A percentile compares a stretch with the other conserved stretches of the same genome.
Evolutionary conservation across 805 yeast species (phyloP).

Genomic region (Hyphopichia homilentoma): DNA sequence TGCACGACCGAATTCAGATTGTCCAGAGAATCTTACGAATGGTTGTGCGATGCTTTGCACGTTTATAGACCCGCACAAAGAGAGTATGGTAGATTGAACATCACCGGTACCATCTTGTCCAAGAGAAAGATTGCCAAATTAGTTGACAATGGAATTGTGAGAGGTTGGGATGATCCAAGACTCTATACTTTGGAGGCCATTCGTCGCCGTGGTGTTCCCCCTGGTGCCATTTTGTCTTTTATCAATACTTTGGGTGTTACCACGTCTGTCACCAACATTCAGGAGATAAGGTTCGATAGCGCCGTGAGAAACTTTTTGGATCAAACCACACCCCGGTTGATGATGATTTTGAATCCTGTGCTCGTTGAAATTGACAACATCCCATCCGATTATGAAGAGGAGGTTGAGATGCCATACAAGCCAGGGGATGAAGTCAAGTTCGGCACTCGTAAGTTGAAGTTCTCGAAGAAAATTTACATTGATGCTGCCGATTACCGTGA

Average conservation of each 20-base stretch:
- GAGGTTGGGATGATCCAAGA: constrained; percentile 99
- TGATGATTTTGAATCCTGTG: constrained; percentile 88
- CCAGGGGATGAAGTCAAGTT: constrained; percentile 67
- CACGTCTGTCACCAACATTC: constrained; percentile 88
- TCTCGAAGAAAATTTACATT: constrained; percentile 74
- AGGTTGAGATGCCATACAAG: constrained; percentile 79
- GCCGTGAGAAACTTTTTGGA: constrained; percentile 86
- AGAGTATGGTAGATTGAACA: constrained; percentile 94
- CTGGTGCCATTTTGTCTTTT: constrained; percentile 92
- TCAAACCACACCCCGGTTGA: constrained; percentile 87
- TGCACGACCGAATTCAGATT: constrained; percentile 94
- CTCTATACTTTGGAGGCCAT: constrained; percentile 91
- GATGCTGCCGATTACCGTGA: constrained; percentile 83
- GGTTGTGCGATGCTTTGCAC: constrained; percentile 94
- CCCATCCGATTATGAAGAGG: constrained; percentile 67
- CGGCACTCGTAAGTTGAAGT: constrained; percentile 66
- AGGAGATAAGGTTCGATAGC: constrained; percentile 82
- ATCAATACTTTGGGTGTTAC: constrained; percentile 96
- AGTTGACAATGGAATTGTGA: constrained; percentile 74
- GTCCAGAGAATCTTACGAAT: constrained; percentile 93
- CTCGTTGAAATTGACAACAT: constrained; percentile 80
- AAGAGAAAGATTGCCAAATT: constrained; percentile 94
- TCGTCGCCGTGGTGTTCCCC: constrained; percentile 97
- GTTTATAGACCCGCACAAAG: constrained; percentile 98
- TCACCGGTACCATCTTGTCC: constrained; percentile 91